phyloP scores from a whole-genome alignment of 2,329 filamentous ascomycete species.

The Cercospora canescens region DNA sequence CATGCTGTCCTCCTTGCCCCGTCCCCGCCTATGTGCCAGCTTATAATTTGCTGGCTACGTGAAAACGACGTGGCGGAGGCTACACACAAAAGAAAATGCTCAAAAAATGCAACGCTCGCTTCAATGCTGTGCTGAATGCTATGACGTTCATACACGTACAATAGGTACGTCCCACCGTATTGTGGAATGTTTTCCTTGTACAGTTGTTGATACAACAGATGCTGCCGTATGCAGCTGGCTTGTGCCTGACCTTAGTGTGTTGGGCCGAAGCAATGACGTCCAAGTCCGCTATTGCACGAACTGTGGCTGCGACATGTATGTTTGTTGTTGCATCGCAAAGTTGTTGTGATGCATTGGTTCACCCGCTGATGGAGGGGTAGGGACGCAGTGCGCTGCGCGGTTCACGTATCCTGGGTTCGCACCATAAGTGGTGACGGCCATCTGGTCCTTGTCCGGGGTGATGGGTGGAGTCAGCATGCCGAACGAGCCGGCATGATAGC shows the following conservation, averaged over 20 bases:
- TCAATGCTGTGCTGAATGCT: conserved; percentile 34
- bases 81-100: conserved; percentile 30
- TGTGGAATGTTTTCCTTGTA: conserved; percentile 10
- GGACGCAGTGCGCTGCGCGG: conserved; percentile 26
- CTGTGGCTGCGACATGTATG: conserved; percentile 32
- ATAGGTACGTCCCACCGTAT: conserved; percentile 6
- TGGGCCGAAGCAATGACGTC: neutral
- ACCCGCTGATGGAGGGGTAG: conserved; percentile 36
- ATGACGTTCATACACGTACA: conserved; percentile 30
- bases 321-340: conserved; percentile 19
- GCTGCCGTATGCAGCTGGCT: conserved; percentile 10
- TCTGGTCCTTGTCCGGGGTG: conserved; percentile 65
- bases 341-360: conserved; percentile 29
- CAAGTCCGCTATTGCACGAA: conserved; percentile 30
- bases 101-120: conserved; percentile 34
- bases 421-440: conserved; percentile 26
- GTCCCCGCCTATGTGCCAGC: conserved; percentile 4
- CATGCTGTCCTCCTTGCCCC: conserved; percentile 17
- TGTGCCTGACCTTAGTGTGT: neutral
- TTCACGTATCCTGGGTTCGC: conserved; percentile 29
- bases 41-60: conserved; percentile 9
- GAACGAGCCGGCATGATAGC: conserved; percentile 64
- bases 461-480: conserved; percentile 85
- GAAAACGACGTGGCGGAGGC: conserved; percentile 9
- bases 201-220: conserved; percentile 27